phyloP scores from a whole-genome alignment of 805 yeast species.

The Danielia reshetovae region DNA sequence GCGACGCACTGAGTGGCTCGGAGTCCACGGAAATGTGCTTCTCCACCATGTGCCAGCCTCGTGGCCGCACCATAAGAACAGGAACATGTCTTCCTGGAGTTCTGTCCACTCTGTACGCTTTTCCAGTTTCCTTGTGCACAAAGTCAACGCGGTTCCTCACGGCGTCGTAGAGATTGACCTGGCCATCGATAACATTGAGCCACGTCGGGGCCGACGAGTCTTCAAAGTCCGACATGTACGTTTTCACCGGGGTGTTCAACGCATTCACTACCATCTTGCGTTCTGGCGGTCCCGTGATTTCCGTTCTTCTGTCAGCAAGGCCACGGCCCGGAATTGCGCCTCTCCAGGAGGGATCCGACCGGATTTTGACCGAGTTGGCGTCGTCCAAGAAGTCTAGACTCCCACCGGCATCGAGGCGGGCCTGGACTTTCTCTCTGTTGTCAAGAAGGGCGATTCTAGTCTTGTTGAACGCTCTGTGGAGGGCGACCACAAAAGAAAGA shows the following conservation, averaged over 20 bases:
- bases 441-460: constrained; percentile 14
- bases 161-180: constrained; percentile 20
- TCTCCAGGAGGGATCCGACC: constrained; percentile 15
- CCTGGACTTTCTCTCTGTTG: constrained; percentile 15
- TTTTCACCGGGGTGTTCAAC: constrained; percentile 18
- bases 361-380: constrained; percentile 6
- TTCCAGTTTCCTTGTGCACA: constrained; percentile 19
- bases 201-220: constrained; percentile 19
- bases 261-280: constrained; percentile 22
- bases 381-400: constrained; percentile 14
- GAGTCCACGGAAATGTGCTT: constrained; percentile 68
- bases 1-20: constrained; percentile 73
- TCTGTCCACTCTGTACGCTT: constrained; percentile 42
- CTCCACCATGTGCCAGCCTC: constrained; percentile 86
- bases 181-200: constrained; percentile 18
- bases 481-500: constrained; percentile 17
- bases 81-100: constrained; percentile 59
- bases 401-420: constrained; percentile 12
- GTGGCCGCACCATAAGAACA: constrained; percentile 77
- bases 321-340: constrained; percentile 19
- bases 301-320: constrained; percentile 18
- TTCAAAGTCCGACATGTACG: constrained; percentile 22
- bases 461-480: constrained; percentile 17
- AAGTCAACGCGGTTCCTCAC: constrained; percentile 18
- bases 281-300: constrained; percentile 23